phyloP scores from a whole-genome alignment of 1,284 basidiomycete genomes.

The Irpex sp. region DNA sequence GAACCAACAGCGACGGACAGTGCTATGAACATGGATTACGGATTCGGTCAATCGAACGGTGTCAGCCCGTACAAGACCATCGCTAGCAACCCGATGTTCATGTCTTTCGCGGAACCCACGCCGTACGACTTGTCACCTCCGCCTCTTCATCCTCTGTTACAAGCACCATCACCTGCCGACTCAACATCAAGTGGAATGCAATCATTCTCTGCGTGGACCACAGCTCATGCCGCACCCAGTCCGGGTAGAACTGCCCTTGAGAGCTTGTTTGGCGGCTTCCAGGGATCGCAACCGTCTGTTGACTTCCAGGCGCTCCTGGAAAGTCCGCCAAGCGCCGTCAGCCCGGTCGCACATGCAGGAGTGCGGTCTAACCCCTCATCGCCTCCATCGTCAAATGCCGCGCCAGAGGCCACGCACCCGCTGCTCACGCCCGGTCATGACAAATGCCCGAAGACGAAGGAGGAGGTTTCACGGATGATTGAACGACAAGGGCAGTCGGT shows the following conservation, averaged over 20 bases:
- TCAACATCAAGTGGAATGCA: neutral
- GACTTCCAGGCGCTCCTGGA: conserved; percentile 45
- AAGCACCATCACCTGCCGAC: conserved; percentile 7
- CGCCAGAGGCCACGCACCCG: conserved; percentile 16
- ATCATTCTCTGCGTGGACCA: conserved; percentile 9
- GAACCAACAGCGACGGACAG: conserved; percentile 50
- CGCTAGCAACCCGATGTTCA: conserved; percentile 74
- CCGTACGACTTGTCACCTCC: conserved; percentile 22
- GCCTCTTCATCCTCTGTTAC: conserved; percentile 1
- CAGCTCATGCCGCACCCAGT: conserved; percentile 14
- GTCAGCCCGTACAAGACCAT: conserved; percentile 63
- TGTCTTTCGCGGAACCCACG: conserved; percentile 70
- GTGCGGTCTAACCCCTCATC: conserved; percentile 20
- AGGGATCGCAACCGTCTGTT: conserved; percentile 35
- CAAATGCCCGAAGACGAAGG: conserved; percentile 57
- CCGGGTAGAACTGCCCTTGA: conserved; percentile 45
- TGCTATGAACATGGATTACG: conserved; percentile 62
- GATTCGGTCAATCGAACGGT: conserved; percentile 35
- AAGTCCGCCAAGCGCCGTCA: conserved; percentile 43
- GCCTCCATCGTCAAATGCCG: neutral
- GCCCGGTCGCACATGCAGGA: conserved; percentile 47
- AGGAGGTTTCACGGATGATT: conserved; percentile 49
- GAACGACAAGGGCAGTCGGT: conserved; percentile 46
- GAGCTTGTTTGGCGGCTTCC: conserved; percentile 43
- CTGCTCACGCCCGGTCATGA: conserved; percentile 21